Conservation (phyloP, 139 green algal species). For the Ettlia oleoabundans region DNA sequence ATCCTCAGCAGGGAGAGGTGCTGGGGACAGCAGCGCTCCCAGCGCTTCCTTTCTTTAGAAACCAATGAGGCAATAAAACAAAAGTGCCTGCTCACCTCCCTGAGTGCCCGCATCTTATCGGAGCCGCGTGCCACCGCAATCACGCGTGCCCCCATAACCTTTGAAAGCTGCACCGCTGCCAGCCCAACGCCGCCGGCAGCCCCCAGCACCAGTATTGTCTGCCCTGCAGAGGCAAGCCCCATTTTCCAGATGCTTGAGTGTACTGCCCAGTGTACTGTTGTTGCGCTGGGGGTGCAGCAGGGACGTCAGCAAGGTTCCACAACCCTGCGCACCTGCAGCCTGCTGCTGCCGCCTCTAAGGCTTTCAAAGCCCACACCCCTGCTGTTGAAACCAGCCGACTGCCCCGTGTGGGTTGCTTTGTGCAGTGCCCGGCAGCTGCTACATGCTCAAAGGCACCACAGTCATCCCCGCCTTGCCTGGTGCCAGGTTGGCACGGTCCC, state of each 20-base stretch:
- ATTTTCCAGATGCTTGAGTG: background rate
- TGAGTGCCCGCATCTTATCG: conserved; percentile 52
- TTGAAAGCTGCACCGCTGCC: conserved; percentile 79
- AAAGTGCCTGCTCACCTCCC: background rate
- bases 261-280: background rate
- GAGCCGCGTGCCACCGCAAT: conserved; percentile 67
- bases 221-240: conserved; percentile 59
- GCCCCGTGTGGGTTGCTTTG: too few relatives aligned
- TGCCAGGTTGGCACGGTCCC: conserved; percentile 66
- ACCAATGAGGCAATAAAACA: too few relatives aligned
- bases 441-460: background rate
- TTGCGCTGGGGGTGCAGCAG: too few relatives aligned
- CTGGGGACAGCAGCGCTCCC: too few relatives aligned
- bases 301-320: too few relatives aligned
- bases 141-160: conserved; percentile 70
- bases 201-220: conserved; percentile 86
- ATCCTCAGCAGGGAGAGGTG: too few relatives aligned
- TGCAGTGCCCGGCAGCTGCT: too few relatives aligned
- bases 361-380: background rate
- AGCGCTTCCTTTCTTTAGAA: too few relatives aligned
- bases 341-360: background rate
- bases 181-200: conserved; percentile 87
- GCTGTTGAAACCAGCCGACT: too few relatives aligned
- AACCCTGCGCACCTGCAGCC: too few relatives aligned
- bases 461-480: conserved; percentile 38